Base-by-base conservation (phyloP, 768 basidiomycete genomes). In the Boletus pseudopeckii region DNA sequence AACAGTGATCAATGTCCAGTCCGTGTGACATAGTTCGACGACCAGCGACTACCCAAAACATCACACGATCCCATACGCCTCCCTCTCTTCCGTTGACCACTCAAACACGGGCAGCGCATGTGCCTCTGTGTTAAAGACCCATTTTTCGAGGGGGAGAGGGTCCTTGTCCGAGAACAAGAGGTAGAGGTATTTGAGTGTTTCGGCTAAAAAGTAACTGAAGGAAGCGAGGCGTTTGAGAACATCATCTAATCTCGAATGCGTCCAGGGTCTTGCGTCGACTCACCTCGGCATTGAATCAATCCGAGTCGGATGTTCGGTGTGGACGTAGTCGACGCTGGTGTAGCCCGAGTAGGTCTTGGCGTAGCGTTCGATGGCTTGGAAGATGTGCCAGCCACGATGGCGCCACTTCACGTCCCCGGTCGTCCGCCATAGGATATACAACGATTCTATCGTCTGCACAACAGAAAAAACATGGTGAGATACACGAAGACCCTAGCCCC, bases 51-150 rank as follows among this genome's bases (percentile, higher is more conserved):
- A 14, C 13, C 14, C 1, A 0, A 17, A 28, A 17, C 1, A 28
- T 62, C 32, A 63, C 7, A 52, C 18, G 7, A 64, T 61, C 20
- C 64, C 64, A 39, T 80, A 83, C 45, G 66, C 66, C 51, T 71
- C 62, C 59, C 73, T 78, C 68, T 89, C 86, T 61, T 73, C 71
- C 26, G 60, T 59, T 4, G 77, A 80, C 86, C 86, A 89, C 49
- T 75, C 62, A 62, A 89, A 85, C 39, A 90, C 76, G n/a, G 87
- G 88, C 9, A 91, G 72, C 9, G 90, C 82, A 63, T 92, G 91
- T 6, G 88, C 91, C 67, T 85, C 83, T 0, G 82, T 85, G 56
- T 81, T 85, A 52, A 83, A 82, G 5, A 85, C 82, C 77, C 78
- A 85, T 36, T 77, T 70, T 15, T 79, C 72, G 37, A 82, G 71